Evolutionary conservation across 202 grass and related monocot species (phyloP).

Genomic region (Digitaria exilis): DNA sequence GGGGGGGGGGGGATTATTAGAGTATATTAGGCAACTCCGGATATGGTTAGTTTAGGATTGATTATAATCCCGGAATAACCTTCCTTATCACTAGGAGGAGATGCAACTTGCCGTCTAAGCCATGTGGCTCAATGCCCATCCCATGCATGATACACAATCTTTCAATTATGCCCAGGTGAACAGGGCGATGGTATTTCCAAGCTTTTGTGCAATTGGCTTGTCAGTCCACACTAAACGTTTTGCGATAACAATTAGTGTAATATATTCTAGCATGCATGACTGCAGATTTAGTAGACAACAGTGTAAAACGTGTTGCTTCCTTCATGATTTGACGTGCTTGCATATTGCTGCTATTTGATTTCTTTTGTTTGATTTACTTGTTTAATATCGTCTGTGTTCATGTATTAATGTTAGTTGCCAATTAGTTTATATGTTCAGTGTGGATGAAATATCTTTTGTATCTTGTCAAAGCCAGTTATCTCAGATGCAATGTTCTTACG

Average conservation of each 20-base stretch:
- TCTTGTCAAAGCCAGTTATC: slow-evolving; percentile 2
- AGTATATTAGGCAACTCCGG: too few relatives aligned
- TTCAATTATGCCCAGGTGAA: neutral
- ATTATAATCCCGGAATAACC: too few relatives aligned
- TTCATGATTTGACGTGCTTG: slow-evolving; percentile 8
- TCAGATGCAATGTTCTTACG: slow-evolving; percentile 11
- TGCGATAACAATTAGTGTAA: slow-evolving; percentile 12
- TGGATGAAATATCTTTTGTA: slow-evolving; percentile 12
- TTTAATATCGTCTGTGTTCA: slow-evolving; percentile 9
- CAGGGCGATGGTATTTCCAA: neutral
- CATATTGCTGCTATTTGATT: slow-evolving; percentile 4
- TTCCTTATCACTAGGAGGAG: too few relatives aligned
- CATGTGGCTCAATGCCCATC: too few relatives aligned
- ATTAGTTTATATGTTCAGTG: slow-evolving; percentile 2
- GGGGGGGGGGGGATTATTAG: too few relatives aligned
- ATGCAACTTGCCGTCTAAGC: too few relatives aligned
- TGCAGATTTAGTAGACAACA: neutral
- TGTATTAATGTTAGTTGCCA: slow-evolving; percentile 4
- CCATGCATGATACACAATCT: too few relatives aligned
- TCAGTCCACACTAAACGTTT: neutral
- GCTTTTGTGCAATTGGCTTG: neutral
- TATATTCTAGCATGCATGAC: neutral
- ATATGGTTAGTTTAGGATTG: too few relatives aligned
- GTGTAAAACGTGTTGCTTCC: neutral
- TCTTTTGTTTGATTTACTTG: neutral